phyloP scores from a whole-genome alignment of 2,329 filamentous ascomycete species.

The Pseudocercospora ulei region DNA sequence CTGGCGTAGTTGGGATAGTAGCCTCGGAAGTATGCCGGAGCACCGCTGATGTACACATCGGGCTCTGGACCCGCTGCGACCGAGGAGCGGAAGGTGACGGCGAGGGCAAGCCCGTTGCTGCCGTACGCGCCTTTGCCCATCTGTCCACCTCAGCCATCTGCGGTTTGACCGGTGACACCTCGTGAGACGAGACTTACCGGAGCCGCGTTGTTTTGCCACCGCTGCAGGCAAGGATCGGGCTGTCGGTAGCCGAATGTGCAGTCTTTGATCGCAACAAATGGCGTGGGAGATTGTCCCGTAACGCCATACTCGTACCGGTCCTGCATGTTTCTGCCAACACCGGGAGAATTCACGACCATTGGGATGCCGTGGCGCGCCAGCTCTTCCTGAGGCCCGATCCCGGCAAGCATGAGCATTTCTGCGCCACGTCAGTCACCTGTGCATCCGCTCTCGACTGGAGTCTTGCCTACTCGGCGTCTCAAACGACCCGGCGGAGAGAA shows the following conservation, averaged over 20 bases:
- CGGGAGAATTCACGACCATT: slow-evolving; percentile 48
- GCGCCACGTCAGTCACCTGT: background rate
- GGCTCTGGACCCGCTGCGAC: slow-evolving; percentile 36
- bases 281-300: slow-evolving; percentile 37
- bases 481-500: slow-evolving; percentile 48
- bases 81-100: slow-evolving; percentile 37
- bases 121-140: slow-evolving; percentile 37
- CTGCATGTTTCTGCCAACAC: slow-evolving; percentile 56
- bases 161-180: too few species aligned
- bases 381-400: slow-evolving; percentile 50
- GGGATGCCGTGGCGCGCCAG: slow-evolving; percentile 48
- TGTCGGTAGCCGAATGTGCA: slow-evolving; percentile 33
- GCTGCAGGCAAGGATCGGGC: slow-evolving; percentile 30
- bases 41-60: slow-evolving; percentile 50
- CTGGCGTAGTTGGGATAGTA: slow-evolving; percentile 49
- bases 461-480: slow-evolving; percentile 48
- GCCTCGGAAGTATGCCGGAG: slow-evolving; percentile 46
- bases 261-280: slow-evolving; percentile 34
- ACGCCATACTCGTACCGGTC: slow-evolving; percentile 51
- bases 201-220: slow-evolving; percentile 10
- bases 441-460: background rate
- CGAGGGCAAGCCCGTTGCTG: slow-evolving; percentile 48
- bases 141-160: background rate
- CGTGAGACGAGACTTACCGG: slow-evolving; percentile 17
- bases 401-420: slow-evolving; percentile 55